Evolutionary conservation across 2,329 filamentous ascomycete genomes (phyloP), one percentile per base, ranked within the genome.

Genomic region (Leptodontidium sp.): DNA sequence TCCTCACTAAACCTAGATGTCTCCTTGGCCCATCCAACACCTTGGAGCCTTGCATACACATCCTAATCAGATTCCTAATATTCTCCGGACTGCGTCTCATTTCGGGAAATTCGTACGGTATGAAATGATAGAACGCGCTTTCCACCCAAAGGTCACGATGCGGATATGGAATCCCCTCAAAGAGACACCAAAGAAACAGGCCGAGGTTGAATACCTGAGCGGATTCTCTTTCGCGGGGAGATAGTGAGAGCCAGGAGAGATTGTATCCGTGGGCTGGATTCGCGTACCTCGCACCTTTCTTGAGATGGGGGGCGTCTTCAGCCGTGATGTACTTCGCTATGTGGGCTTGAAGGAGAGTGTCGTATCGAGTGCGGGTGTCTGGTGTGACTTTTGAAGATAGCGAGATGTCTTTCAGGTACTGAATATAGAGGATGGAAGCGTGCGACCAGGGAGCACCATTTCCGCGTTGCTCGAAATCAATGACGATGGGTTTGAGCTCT

Each of bases 401-500:
- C 40, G 40, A 12, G 15, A 65, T 58, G 17, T 65, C 40, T 50
- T 65, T 50, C 4, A 57, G 7, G 35, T 43, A 65, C 40, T 45
- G 40, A 2, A 8, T 14, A 6, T 35, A 45, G 21, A 65, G 29
- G 15, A 57, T 50, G 2, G 52, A 50, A 11, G 63, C 5, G 15
- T 15, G 24, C n/a, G 40, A 15, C 8, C 11, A 59, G 11, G 24
- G n/a, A 9, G 32, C 35, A 7, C 24, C 63, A 5, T 45, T 45
- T 12, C 35, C 38, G 8, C 63, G 50, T 7, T 24, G 11, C 21
- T 65, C 63, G 52, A 65, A 65, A 65, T 65, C 63, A 32, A 65
- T 65, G 17, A 65, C 14, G 2, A 65, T 9, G 40, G 40, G 40
- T 45, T 2, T 45, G 14, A 52, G n/a, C 12, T 53, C 24, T 57